Conservation (phyloP, 257 asterid species). For the Plantago major region DNA sequence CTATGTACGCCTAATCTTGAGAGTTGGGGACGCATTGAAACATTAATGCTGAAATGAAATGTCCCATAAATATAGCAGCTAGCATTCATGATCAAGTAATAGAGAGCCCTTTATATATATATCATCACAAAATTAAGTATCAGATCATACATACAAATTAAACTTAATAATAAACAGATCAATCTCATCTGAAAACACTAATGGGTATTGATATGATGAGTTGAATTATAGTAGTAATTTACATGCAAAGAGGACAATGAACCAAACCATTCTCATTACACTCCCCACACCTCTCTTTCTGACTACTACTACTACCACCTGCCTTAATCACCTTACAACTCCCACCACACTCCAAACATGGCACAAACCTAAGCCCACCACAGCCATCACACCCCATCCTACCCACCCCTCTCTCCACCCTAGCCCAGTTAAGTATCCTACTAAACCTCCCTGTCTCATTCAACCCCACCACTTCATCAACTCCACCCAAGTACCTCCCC, state of each 20-base stretch:
- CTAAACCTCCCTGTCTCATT: conserved; percentile 69
- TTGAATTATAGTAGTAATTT: too few species aligned
- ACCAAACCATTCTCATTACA: conserved; percentile 58
- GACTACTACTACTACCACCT: conserved; percentile 39
- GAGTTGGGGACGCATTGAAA: too few species aligned
- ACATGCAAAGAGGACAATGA: not conserved
- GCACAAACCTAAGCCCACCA: conserved; percentile 87
- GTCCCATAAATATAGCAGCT: too few species aligned
- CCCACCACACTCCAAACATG: conserved; percentile 81
- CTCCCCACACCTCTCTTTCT: conserved; percentile 55
- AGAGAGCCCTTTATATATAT: too few species aligned
- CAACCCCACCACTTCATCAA: conserved; percentile 62
- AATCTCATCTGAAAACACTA: too few species aligned
- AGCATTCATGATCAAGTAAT: too few species aligned
- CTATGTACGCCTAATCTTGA: too few species aligned
- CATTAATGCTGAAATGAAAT: too few species aligned
- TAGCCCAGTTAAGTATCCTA: conserved; percentile 70
- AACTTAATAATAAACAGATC: too few species aligned
- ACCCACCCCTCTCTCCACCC: conserved; percentile 83
- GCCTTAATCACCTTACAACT: conserved; percentile 58
- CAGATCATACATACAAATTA: too few species aligned
- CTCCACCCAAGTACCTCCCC: conserved; percentile 88
- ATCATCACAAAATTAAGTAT: too few species aligned
- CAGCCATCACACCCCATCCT: conserved; percentile 81
- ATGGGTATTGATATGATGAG: too few species aligned